phyloP scores from a whole-genome alignment of 2,329 filamentous ascomycete genomes.

The Karstenula rhodostoma region DNA sequence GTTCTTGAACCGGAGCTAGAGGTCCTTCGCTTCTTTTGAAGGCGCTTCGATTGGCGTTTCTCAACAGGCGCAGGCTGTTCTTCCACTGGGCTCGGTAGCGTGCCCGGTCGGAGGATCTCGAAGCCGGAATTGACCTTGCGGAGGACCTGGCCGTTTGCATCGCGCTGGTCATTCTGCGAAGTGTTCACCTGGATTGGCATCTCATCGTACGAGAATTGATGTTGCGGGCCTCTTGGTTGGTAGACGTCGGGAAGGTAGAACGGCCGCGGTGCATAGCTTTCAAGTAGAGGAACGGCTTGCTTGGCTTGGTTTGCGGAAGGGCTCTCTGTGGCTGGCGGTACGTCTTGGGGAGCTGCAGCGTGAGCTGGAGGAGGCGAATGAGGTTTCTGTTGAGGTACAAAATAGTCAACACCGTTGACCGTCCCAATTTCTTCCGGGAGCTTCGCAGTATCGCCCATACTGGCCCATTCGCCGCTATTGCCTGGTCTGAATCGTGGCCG shows the following conservation, averaged over 20 bases:
- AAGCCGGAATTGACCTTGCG: conserved; percentile 55
- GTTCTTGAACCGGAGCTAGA: conserved; percentile 37
- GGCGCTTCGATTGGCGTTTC: conserved; percentile 49
- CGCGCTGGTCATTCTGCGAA: conserved; percentile 32
- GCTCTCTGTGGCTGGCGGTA: conserved; percentile 31
- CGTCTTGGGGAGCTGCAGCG: conserved; percentile 26
- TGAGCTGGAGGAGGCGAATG: conserved; percentile 44
- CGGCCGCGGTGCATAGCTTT: conserved; percentile 47
- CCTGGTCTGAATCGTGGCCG: conserved; percentile 46
- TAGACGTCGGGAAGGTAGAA: conserved; percentile 46
- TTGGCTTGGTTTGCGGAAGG: conserved; percentile 35
- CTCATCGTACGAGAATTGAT: conserved; percentile 46
- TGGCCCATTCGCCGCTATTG: conserved; percentile 50
- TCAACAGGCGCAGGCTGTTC: conserved; percentile 37
- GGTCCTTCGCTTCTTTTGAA: conserved; percentile 54
- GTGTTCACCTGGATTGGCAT: conserved; percentile 40
- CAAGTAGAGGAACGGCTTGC: conserved; percentile 46
- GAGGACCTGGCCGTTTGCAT: conserved; percentile 42
- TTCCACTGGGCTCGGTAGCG: conserved; percentile 43
- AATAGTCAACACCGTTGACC: conserved; percentile 49
- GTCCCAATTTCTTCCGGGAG: conserved; percentile 29
- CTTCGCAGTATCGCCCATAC: conserved; percentile 42
- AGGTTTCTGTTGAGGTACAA: conserved; percentile 46
- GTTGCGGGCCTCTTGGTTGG: conserved; percentile 47
- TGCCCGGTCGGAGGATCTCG: conserved; percentile 51